These are phyloP conservation scores for Fusarium ambrosium DNA, from an alignment of 2,329 filamentous ascomycete genomes.

Conservation along the genomic window DNA sequence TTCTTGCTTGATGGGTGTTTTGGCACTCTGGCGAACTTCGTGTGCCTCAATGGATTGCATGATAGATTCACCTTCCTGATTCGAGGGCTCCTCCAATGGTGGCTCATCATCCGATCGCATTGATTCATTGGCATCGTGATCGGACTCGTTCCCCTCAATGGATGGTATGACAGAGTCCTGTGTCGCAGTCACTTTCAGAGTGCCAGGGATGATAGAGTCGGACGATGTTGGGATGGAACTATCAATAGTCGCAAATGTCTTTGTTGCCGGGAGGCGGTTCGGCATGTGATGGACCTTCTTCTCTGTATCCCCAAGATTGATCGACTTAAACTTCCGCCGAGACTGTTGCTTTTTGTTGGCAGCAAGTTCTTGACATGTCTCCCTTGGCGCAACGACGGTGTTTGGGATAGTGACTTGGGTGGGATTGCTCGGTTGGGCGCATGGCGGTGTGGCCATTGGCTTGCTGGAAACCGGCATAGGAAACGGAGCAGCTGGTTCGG, in stretches of 20 bases:
- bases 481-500: constrained; percentile 30
- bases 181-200: constrained; percentile 36
- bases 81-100: neutral
- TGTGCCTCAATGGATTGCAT: neutral
- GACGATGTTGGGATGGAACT: constrained; percentile 48
- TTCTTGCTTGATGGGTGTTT: neutral
- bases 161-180: constrained; percentile 40
- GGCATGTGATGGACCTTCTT: constrained; percentile 23
- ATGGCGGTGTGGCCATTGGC: constrained; percentile 49
- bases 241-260: constrained; percentile 36
- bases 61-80: neutral
- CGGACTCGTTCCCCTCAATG: constrained; percentile 33
- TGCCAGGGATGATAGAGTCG: constrained; percentile 49
- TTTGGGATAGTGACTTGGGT: constrained; percentile 39
- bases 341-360: constrained; percentile 20
- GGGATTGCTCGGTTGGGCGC: constrained; percentile 48
- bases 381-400: constrained; percentile 24
- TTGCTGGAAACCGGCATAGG: constrained; percentile 24
- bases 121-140: constrained; percentile 17
- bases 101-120: constrained; percentile 21
- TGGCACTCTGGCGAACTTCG: neutral
- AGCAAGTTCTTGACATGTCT: neutral
- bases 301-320: constrained; percentile 33
- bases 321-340: constrained; percentile 45
- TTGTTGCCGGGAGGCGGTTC: constrained; percentile 44